Percentiles rank a stretch among this genome's conserved stretches.
phyloP scores from a whole-genome alignment of 306 rosid genomes.

The Coriaria nepalensis region DNA sequence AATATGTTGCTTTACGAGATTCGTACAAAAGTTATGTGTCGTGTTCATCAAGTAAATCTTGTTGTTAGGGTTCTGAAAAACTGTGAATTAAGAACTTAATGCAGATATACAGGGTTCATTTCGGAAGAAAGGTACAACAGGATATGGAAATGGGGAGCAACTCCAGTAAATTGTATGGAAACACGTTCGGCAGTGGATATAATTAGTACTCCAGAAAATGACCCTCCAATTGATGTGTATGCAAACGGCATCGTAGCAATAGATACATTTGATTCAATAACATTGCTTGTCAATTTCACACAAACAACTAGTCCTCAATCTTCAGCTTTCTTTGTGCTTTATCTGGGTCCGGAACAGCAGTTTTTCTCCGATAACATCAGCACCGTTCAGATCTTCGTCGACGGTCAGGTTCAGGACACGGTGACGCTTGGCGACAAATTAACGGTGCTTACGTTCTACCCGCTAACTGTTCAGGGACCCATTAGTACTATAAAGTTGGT shows the following conservation, averaged over 20 bases:
- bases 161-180: conserved; percentile 1
- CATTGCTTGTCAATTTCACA: conserved; percentile 5
- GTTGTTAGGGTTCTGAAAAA: too few species aligned
- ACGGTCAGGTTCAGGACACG: conserved; percentile 4
- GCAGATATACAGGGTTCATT: too few species aligned
- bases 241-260: background rate
- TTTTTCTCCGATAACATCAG: background rate
- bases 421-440: background rate
- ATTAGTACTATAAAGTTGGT: background rate
- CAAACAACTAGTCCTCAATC: background rate
- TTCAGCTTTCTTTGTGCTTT: conserved; percentile 6
- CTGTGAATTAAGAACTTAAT: too few species aligned
- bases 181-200: background rate
- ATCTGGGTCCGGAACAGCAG: background rate
- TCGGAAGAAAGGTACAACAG: too few species aligned
- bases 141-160: background rate
- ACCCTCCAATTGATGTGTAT: background rate
- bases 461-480: background rate
- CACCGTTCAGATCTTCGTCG: conserved; percentile 3
- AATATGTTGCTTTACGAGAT: too few species aligned
- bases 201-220: background rate
- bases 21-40: too few species aligned
- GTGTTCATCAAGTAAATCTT: too few species aligned
- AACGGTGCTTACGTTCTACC: conserved; percentile 8
- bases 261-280: conserved; percentile 1